phyloP scores from a whole-genome alignment of 495 filamentous ascomycete genomes.

The Letharia lupina region DNA sequence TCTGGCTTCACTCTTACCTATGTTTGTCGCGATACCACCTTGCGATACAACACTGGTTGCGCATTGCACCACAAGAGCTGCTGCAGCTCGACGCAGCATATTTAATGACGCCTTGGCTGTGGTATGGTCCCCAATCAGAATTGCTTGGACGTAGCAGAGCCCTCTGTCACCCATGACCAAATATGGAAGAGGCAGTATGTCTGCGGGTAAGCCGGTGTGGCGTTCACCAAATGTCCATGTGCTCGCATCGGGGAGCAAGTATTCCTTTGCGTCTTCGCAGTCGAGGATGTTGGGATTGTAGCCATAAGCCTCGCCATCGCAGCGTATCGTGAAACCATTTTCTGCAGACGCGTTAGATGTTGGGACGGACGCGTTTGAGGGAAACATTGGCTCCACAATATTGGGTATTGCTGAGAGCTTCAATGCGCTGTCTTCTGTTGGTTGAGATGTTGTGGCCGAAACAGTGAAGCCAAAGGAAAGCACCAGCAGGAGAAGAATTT shows the following conservation, averaged over 20 bases:
- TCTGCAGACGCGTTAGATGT: not conserved
- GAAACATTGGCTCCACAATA: not conserved
- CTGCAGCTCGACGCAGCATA: not conserved
- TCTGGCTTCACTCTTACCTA: not conserved
- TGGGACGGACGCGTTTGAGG: not conserved
- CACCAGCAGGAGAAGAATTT: not conserved
- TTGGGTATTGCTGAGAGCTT: not conserved
- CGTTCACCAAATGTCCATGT: not conserved
- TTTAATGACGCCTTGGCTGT: not conserved
- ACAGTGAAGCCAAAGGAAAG: not conserved
- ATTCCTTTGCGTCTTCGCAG: not conserved
- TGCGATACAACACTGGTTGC: not conserved
- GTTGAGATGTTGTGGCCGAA: not conserved
- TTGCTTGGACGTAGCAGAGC: not conserved
- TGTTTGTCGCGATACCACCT: not conserved
- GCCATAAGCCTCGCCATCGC: slow-evolving; percentile 1
- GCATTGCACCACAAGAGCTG: not conserved
- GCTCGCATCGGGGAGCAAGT: not conserved
- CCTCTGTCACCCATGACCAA: not conserved
- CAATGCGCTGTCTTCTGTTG: not conserved
- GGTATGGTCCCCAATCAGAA: not conserved
- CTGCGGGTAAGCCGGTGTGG: not conserved
- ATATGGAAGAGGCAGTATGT: not conserved
- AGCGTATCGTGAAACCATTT: not conserved
- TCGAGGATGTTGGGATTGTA: not conserved